Percentiles rank a stretch among this genome's conserved stretches.
Conservation (phyloP, 2,329 filamentous ascomycete genomes). For the Trichophyton verrucosum region DNA sequence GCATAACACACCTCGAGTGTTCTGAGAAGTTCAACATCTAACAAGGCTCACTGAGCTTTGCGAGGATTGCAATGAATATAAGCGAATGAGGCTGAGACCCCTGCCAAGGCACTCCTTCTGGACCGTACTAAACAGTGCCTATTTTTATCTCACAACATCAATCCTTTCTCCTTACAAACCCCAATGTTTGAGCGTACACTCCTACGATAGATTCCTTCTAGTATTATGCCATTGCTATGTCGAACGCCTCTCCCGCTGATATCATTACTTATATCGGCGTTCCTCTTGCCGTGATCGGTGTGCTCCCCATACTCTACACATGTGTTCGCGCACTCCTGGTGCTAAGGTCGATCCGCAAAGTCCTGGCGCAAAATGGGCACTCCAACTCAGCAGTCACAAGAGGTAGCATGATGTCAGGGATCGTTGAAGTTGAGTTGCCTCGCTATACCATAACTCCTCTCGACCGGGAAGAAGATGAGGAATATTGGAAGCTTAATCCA, state of each 20-base stretch:
- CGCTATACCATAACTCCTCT: constrained; percentile 51
- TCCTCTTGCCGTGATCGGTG: constrained; percentile 47
- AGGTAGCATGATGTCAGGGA: constrained; percentile 51
- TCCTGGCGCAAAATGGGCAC: constrained; percentile 43
- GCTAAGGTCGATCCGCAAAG: constrained; percentile 47
- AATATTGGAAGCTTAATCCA: constrained; percentile 47
- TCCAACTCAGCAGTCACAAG: constrained; percentile 46
- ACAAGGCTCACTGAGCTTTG: no score
- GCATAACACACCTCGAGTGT: no score
- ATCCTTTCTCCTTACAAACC: neutral
- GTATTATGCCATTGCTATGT: constrained; percentile 2
- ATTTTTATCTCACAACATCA: neutral
- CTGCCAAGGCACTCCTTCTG: neutral
- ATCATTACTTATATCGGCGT: constrained; percentile 47
- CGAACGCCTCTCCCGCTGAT: constrained; percentile 26
- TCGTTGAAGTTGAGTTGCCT: constrained; percentile 55
- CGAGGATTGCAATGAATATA: neutral
- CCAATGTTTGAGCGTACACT: neutral
- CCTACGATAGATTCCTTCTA: neutral
- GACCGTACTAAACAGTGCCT: neutral
- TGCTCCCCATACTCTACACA: constrained; percentile 56
- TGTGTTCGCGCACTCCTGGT: constrained; percentile 48
- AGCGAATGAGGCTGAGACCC: neutral
- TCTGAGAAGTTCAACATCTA: neutral
- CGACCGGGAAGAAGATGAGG: constrained; percentile 42